Conservation (phyloP, 169 alveolate species). For the Plasmodium billcollinsi region DNA sequence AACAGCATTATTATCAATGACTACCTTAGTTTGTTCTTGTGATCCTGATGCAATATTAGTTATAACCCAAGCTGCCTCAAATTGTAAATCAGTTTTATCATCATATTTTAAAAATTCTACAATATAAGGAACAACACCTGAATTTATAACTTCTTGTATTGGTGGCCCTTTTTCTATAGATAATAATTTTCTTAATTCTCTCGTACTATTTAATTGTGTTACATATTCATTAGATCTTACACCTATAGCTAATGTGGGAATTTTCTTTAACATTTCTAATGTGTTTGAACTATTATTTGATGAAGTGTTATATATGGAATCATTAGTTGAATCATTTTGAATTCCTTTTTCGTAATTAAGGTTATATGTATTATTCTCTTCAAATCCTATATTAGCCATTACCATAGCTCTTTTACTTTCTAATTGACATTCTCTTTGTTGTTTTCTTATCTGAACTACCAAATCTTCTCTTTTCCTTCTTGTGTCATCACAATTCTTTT, state of each 20-base stretch:
- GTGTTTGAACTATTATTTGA: constrained; percentile 79
- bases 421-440: constrained; percentile 90
- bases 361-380: constrained; percentile 58
- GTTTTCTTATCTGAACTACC: constrained; percentile 93
- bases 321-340: constrained; percentile 76
- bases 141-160: constrained; percentile 93
- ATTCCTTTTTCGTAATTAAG: constrained; percentile 62
- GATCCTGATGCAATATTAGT: constrained; percentile 97
- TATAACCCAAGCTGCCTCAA: constrained; percentile 97
- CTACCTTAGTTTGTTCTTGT: constrained; percentile 94
- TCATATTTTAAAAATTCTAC: constrained; percentile 88
- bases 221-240: constrained; percentile 86
- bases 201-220: constrained; percentile 89
- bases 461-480: constrained; percentile 93
- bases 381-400: constrained; percentile 60
- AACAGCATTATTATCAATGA: constrained; percentile 89
- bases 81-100: constrained; percentile 95
- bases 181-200: constrained; percentile 93
- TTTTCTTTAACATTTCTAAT: constrained; percentile 79
- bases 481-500: constrained; percentile 91
- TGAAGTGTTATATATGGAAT: constrained; percentile 54
- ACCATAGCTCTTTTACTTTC: constrained; percentile 88
- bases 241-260: constrained; percentile 85
- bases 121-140: constrained; percentile 97
- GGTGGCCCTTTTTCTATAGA: constrained; percentile 95